Evolutionary conservation across 169 alveolate genomes (phyloP), one percentile per base, ranked within the genome.

Genomic region (Babesia ovis): DNA sequence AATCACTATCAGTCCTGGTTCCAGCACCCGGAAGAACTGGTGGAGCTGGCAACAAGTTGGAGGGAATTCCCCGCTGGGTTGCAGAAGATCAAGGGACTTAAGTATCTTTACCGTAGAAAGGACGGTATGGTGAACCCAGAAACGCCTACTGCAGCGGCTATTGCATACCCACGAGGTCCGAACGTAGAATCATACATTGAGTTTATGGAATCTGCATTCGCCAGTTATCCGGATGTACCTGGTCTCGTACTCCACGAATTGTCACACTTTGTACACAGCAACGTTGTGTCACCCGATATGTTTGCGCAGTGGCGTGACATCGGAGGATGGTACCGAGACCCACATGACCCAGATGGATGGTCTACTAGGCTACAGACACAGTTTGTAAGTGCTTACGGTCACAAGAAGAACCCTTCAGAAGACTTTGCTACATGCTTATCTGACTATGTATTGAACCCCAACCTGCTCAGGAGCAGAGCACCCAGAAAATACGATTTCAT

Each of bases 101-200:
- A 71, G 53, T 89, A 81, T 69, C 66, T 89, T 41, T 20, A 62
- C 50, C 80, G 93, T 54, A 64, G 93, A 37, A 61, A 59, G 57
- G 89, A 89, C 66, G 93, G 93, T 27, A 42, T 72, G 71, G 86
- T 77, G 2, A 88, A 89, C 43, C 93, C 93, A 0, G 90, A 82
- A 11, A 72, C 83, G 45, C 93, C 93, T 25, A 89, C 93, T 9
- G 93, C 93, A 12, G 91, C 93, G 29, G 93, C 93, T 16, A 86
- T 89, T 32, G 93, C 93, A 12, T 89, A 77, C 72, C 93, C 93
- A 23, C 53, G 85, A n/a, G 93, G 93, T 18, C 62, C 89, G 3
- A 23, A 72, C n/a, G 39, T 35, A 16, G 79, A 72, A 54, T 85
- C 92, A 2, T 77, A 85, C 79, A 71, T 89, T 60, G 93, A 89